Evolutionary conservation across 305 asterid species (phyloP).

Genomic region (Andrographis paniculata): DNA sequence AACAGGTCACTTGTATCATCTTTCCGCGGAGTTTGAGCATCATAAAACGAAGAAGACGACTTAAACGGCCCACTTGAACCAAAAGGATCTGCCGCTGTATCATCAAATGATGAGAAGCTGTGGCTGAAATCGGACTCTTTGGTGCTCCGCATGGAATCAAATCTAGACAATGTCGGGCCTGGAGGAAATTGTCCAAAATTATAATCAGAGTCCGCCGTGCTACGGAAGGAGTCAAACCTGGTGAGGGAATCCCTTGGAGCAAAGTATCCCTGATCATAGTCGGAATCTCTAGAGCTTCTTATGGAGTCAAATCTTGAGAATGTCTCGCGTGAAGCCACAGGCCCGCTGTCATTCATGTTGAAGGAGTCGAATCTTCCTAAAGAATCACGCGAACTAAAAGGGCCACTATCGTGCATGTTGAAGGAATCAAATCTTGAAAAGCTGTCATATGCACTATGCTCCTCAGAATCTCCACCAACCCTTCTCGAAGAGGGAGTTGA

Average conservation of each 20-base stretch:
- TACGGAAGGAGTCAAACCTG: constrained; percentile 83
- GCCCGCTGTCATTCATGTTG: constrained; percentile 64
- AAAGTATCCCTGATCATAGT: constrained; percentile 54
- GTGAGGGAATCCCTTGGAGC: constrained; percentile 46
- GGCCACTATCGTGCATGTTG: constrained; percentile 64
- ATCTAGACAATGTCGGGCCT: constrained; percentile 46
- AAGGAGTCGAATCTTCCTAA: constrained; percentile 54
- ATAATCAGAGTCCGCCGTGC: constrained; percentile 88
- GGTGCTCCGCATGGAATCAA: constrained; percentile 71
- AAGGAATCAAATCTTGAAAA: constrained; percentile 92
- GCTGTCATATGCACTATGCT: constrained; percentile 47
- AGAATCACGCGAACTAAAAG: constrained; percentile 50
- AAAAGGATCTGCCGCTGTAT: constrained; percentile 48
- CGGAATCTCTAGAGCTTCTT: constrained; percentile 70
- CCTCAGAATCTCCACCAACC: constrained; percentile 44
- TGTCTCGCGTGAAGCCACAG: constrained; percentile 49
- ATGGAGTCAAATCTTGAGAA: constrained; percentile 56
- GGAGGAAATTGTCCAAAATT: constrained; percentile 46
- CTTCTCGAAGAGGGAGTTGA: constrained; percentile 53
- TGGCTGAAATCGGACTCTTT: constrained; percentile 57
- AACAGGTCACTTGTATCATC: neutral
- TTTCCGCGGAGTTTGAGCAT: constrained; percentile 33
- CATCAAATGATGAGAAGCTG: constrained; percentile 72
- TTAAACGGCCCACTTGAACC: constrained; percentile 45
- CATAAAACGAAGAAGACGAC: constrained; percentile 31